Evolutionary conservation across 768 basidiomycete genomes (phyloP).

Genomic region (Asterophora parasitica): DNA sequence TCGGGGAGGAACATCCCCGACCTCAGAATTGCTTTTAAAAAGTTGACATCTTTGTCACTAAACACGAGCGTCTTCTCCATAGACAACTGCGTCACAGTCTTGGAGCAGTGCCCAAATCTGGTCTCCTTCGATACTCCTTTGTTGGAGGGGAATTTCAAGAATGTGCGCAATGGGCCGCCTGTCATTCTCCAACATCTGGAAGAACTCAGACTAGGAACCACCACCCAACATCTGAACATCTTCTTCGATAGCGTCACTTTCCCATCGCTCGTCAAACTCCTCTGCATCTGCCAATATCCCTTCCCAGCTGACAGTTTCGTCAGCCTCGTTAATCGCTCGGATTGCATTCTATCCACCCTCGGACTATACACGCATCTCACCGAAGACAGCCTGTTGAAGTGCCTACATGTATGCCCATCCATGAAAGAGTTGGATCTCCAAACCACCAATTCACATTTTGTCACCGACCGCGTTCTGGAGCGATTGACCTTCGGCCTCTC

Average conservation of each 20-base stretch:
- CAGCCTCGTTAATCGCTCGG: neutral
- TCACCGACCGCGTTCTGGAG: constrained; percentile 1
- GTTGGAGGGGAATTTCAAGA: neutral
- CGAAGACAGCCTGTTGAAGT: neutral
- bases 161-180: neutral
- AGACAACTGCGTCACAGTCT: constrained; percentile 4
- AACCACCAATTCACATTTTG: neutral
- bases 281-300: neutral
- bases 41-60: neutral
- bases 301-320: neutral
- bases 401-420: constrained; percentile 1
- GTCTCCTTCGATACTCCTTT: neutral
- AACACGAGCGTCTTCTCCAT: neutral
- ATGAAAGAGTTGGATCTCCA: neutral
- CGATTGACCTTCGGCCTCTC: neutral
- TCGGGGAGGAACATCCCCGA: neutral
- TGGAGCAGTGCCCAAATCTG: constrained; percentile 7
- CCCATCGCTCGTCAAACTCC: neutral
- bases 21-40: constrained; percentile 4
- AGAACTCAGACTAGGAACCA: neutral
- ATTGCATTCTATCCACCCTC: neutral
- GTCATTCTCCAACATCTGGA: neutral
- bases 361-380: neutral
- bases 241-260: constrained; percentile 1
- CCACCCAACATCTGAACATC: neutral